A percentile compares a stretch with the other conserved stretches of the same genome.
Evolutionary conservation across 345 rosid species (phyloP).

Genomic region (Theobroma cacao): DNA sequence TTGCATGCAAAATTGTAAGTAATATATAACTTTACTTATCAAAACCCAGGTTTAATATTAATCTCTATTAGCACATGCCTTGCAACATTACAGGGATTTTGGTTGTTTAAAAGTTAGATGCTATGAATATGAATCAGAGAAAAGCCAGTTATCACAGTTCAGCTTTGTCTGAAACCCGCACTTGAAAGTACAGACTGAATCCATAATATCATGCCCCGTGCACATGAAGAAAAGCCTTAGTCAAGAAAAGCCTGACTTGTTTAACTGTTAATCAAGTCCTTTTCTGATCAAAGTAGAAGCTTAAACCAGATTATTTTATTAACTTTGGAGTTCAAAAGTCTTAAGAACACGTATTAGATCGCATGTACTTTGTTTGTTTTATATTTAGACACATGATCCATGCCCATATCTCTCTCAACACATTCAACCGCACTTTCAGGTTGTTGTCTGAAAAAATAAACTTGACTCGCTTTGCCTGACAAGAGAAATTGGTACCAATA

Average conservation of each 20-base stretch:
- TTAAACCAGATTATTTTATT: neutral
- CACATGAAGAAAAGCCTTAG: slow-evolving; percentile 5
- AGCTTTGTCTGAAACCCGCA: slow-evolving; percentile 11
- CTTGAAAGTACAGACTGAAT: slow-evolving; percentile 9
- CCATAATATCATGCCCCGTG: slow-evolving; percentile 9
- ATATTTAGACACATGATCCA: neutral
- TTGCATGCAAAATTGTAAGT: no score
- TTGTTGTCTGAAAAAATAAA: neutral
- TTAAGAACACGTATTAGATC: neutral
- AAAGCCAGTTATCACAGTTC: neutral
- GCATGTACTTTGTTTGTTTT: slow-evolving; percentile 6
- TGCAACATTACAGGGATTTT: neutral
- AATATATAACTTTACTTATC: neutral
- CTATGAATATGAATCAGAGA: neutral
- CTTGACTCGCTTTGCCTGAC: neutral
- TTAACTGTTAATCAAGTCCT: neutral
- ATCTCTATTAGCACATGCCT: neutral
- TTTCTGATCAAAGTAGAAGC: neutral
- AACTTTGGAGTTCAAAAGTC: neutral
- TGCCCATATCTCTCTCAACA: neutral
- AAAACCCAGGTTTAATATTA: neutral
- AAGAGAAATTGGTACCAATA: neutral
- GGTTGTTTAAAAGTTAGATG: neutral
- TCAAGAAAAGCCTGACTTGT: neutral
- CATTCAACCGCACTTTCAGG: neutral